phyloP scores from a whole-genome alignment of 768 basidiomycete species.

The Suillus occidentalis region DNA sequence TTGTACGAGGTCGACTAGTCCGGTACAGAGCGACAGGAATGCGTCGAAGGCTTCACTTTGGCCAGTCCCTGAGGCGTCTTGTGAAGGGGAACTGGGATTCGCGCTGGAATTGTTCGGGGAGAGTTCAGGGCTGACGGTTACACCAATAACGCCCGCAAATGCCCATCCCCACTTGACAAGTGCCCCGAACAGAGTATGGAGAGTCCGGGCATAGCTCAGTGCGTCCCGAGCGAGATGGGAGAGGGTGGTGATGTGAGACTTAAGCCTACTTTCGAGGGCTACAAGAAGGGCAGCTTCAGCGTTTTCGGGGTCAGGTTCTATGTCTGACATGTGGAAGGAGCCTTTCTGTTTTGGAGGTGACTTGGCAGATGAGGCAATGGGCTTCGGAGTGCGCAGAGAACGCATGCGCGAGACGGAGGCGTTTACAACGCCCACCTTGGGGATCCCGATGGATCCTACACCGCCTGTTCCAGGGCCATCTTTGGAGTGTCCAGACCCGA shows the following conservation, averaged over 20 bases:
- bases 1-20: slow-evolving; percentile 51
- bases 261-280: slow-evolving; percentile 54
- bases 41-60: slow-evolving; percentile 69
- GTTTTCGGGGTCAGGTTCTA: slow-evolving; percentile 31
- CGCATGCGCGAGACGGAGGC: slow-evolving; percentile 62
- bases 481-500: slow-evolving; percentile 42
- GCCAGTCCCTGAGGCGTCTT: slow-evolving; percentile 13
- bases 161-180: slow-evolving; percentile 62
- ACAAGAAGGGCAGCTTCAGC: slow-evolving; percentile 54
- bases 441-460: slow-evolving; percentile 38
- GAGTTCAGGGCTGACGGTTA: slow-evolving; percentile 40
- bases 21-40: slow-evolving; percentile 59
- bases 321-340: slow-evolving; percentile 1
- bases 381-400: slow-evolving; percentile 39
- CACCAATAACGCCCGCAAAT: slow-evolving; percentile 68
- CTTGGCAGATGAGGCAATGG: slow-evolving; percentile 18
- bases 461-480: slow-evolving; percentile 40
- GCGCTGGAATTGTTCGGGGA: slow-evolving; percentile 7
- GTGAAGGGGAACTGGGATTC: slow-evolving; percentile 18
- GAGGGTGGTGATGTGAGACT: slow-evolving; percentile 55
- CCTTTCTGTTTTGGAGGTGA: slow-evolving; percentile 24
- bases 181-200: slow-evolving; percentile 47
- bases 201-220: slow-evolving; percentile 61
- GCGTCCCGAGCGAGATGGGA: slow-evolving; percentile 60
- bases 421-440: slow-evolving; percentile 45